Conservation (phyloP, 345 rosid genomes). For the Triadica sebifera region DNA sequence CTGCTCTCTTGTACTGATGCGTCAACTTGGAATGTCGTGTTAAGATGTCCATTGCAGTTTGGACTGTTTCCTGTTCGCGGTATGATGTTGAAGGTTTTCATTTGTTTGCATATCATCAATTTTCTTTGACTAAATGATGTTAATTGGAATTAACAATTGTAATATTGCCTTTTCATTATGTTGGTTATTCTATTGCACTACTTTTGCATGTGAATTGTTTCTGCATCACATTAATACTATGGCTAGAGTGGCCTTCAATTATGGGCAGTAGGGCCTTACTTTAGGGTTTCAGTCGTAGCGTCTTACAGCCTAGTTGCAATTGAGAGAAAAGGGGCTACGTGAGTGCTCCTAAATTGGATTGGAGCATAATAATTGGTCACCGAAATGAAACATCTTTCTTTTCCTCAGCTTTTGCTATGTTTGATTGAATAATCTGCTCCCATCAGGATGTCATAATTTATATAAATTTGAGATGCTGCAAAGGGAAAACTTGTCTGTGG, state of each 20-base stretch:
- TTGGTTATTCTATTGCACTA: conserved; percentile 1
- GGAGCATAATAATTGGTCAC: background rate
- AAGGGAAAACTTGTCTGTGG: conserved; percentile 10
- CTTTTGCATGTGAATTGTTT: conserved; percentile 19
- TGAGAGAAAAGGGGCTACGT: background rate
- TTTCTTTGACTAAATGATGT: conserved; percentile 9
- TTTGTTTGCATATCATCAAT: background rate
- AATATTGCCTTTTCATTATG: conserved; percentile 17
- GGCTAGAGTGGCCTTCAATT: conserved; percentile 23
- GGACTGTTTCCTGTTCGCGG: background rate
- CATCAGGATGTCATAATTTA: conserved; percentile 5
- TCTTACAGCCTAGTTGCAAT: background rate
- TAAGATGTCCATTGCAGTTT: background rate
- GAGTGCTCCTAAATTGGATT: background rate
- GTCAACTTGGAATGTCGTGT: background rate
- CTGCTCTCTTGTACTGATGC: background rate
- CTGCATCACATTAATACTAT: conserved; percentile 5
- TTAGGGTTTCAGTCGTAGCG: conserved; percentile 10
- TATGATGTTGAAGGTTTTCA: background rate
- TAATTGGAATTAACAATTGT: conserved; percentile 2
- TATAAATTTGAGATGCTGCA: conserved; percentile 12
- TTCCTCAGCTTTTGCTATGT: background rate
- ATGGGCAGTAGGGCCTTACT: conserved; percentile 7
- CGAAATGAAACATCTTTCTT: background rate
- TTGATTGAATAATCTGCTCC: background rate